Evolutionary conservation across 495 filamentous ascomycete genomes (phyloP).

Genomic region (Lasiosphaeria ovina): DNA sequence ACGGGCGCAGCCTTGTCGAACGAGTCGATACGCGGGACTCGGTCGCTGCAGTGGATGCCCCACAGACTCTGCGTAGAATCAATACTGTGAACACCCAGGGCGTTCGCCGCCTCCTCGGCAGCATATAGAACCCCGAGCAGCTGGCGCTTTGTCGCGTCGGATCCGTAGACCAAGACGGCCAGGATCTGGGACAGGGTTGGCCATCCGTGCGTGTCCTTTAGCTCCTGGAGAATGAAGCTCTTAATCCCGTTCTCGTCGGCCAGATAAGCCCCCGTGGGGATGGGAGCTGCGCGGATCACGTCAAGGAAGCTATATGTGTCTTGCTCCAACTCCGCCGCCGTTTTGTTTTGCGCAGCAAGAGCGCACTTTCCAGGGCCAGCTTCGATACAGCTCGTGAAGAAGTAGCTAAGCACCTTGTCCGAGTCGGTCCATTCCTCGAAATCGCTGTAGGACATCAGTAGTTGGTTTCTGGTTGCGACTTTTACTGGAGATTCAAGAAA

Average conservation of each 20-base stretch:
- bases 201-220: conserved; percentile 29
- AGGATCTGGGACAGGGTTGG: conserved; percentile 22
- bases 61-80: not conserved
- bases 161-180: conserved; percentile 24
- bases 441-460: conserved; percentile 9
- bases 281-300: conserved; percentile 27
- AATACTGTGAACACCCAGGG: conserved; percentile 5
- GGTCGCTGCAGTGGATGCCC: not conserved
- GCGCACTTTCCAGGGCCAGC: not conserved
- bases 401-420: conserved; percentile 33
- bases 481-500: not conserved
- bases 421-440: conserved; percentile 30
- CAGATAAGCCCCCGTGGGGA: conserved; percentile 17
- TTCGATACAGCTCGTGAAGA: conserved; percentile 30
- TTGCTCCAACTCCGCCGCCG: conserved; percentile 35
- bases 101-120: not conserved
- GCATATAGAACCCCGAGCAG: not conserved
- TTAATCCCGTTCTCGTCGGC: conserved; percentile 30
- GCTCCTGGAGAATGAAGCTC: conserved; percentile 17
- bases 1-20: not conserved
- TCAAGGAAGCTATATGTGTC: conserved; percentile 31
- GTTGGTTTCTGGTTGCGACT: not conserved
- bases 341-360: conserved; percentile 21
- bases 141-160: not conserved
- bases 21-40: not conserved